Evolutionary conservation across 2,329 filamentous ascomycete genomes (phyloP), one percentile per base, ranked within the genome.

Genomic region (Alternaria infectoria): DNA sequence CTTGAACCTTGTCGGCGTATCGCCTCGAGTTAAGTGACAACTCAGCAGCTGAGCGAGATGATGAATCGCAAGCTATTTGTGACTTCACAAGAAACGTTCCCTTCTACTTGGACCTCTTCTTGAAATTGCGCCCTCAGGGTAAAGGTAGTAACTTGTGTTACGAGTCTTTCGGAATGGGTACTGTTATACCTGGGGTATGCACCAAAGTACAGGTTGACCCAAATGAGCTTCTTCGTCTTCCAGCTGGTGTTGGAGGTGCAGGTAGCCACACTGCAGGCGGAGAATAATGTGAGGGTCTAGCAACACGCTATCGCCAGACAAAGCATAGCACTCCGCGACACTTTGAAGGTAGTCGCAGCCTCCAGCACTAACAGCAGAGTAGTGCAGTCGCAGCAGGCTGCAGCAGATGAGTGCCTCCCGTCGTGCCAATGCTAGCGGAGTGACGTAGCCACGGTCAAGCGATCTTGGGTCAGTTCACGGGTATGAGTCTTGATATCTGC

Each of bases 1-100:
- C 55, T 51, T 62, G 56, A 23, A 36, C 50, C 44, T 45, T 54
- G 59, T 54, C 26, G 32, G 36, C 19, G n/a, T 21, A 55, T 44
- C 52, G 19, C 26, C 51, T 46, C 21, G 17, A 44, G 15, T 46
- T 26, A 30, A 25, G 10, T 13, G 30, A 61, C 49, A 28, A n/a
- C 40, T 30, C 36, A 56, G n/a, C 10, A 56, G 57, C 32, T 36
- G 32, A 36, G 32, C 61, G 57, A 61, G 36, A n/a, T 40, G n/a
- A 17, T 40, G 15, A 17, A 40, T 17, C 36, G 36, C 36, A 10
- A 40, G 36, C n/a, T 40, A 0, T 40, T 40, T 40, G n/a, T 40
- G 36, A 40, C 36, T 4, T 40, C 9, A 40, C 36, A 17, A 6
- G 15, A 40, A 6, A 17, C 9, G 2, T 40, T 40, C 3, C 36